Conservation (phyloP, 495 filamentous ascomycete genomes). For the Chaetomium fimeti region DNA sequence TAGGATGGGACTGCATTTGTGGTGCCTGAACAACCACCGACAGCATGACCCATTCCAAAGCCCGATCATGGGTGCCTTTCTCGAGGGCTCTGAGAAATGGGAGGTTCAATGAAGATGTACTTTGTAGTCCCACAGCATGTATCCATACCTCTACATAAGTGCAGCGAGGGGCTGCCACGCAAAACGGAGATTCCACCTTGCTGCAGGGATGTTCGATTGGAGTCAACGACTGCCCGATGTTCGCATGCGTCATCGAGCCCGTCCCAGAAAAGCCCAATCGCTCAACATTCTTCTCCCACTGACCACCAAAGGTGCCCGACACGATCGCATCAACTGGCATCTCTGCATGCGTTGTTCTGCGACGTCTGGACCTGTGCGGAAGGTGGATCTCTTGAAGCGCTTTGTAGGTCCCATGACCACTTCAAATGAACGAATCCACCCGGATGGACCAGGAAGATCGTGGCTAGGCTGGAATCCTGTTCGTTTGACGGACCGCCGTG, state of each 20-base stretch:
- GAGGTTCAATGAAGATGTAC: too few relatives aligned
- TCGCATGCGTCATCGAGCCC: slow-evolving; percentile 14
- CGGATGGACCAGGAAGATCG: slow-evolving; percentile 26
- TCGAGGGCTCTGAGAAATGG: background rate
- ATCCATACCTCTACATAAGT: background rate
- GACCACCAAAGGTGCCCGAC: slow-evolving; percentile 21
- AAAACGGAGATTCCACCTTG: background rate
- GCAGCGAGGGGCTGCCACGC: slow-evolving; percentile 4
- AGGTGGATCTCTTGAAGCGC: slow-evolving; percentile 26
- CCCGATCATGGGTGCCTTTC: background rate
- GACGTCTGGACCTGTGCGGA: slow-evolving; percentile 18
- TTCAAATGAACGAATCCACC: slow-evolving; percentile 29
- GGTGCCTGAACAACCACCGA: background rate
- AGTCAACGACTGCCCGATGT: background rate
- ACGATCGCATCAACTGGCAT: slow-evolving; percentile 8
- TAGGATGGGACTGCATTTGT: background rate
- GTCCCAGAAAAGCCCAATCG: slow-evolving; percentile 1
- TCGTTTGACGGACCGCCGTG: slow-evolving; percentile 20
- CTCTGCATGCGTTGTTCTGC: slow-evolving; percentile 3
- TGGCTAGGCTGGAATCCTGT: slow-evolving; percentile 22
- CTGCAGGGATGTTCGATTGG: slow-evolving; percentile 9
- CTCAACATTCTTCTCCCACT: slow-evolving; percentile 1
- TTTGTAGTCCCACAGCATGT: too few relatives aligned
- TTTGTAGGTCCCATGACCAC: slow-evolving; percentile 36
- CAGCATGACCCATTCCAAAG: background rate